Percentiles rank a stretch among this genome's conserved stretches.
Conservation (phyloP, 2,329 filamentous ascomycete species). For the Alternaria sp. region DNA sequence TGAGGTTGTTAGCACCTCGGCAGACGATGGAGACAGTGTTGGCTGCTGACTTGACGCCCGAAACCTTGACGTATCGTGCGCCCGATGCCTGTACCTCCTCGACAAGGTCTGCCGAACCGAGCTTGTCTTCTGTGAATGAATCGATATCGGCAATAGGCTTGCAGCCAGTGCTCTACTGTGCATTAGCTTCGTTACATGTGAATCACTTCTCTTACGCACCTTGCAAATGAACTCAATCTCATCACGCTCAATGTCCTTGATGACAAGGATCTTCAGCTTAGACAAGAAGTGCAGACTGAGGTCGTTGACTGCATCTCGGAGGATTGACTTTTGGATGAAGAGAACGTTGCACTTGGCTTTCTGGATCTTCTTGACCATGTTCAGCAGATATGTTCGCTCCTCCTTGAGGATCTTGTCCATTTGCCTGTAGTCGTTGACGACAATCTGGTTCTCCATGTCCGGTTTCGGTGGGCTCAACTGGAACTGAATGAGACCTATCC, state of each 20-base stretch:
- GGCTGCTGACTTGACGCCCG: slow-evolving; percentile 81
- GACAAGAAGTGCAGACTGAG: slow-evolving; percentile 96
- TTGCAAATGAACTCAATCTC: slow-evolving; percentile 99
- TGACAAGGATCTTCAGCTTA: slow-evolving; percentile 90
- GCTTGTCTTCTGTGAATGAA: slow-evolving; percentile 98
- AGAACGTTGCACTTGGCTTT: slow-evolving; percentile 99
- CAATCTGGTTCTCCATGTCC: slow-evolving; percentile 99
- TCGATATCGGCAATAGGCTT: slow-evolving; percentile 99
- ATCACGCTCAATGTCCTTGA: slow-evolving; percentile 98
- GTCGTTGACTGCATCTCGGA: slow-evolving; percentile 97
- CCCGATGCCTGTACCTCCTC: slow-evolving; percentile 90
- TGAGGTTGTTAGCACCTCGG: slow-evolving; percentile 90
- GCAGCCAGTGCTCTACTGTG: slow-evolving; percentile 79
- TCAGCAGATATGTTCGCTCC: slow-evolving; percentile 95
- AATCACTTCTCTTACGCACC: slow-evolving; percentile 13
- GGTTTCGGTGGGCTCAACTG: slow-evolving; percentile 98
- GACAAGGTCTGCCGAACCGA: slow-evolving; percentile 89
- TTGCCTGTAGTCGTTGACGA: slow-evolving; percentile 98
- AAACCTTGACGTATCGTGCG: slow-evolving; percentile 92
- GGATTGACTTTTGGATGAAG: slow-evolving; percentile 97
- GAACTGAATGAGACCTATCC: slow-evolving; percentile 97
- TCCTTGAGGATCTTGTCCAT: slow-evolving; percentile 99
- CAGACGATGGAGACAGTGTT: slow-evolving; percentile 94
- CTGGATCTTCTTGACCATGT: slow-evolving; percentile 99
- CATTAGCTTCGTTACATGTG: slow-evolving; percentile 18